phyloP scores from a whole-genome alignment of 1,284 basidiomycete species.

The Naganishia albida region DNA sequence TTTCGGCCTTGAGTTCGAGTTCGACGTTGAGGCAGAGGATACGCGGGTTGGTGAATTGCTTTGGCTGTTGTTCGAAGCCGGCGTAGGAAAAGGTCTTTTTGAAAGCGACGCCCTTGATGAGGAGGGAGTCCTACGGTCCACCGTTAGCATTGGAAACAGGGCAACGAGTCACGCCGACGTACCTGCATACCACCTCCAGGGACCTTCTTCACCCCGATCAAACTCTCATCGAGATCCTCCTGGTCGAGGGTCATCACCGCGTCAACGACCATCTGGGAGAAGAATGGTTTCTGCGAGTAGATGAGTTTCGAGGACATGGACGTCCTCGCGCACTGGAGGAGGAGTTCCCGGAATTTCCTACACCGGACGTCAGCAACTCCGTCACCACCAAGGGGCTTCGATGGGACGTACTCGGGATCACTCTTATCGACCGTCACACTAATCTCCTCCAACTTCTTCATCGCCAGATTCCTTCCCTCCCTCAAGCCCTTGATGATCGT shows the following conservation, averaged over 20 bases:
- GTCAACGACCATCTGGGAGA: slow-evolving; percentile 98
- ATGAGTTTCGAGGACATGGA: slow-evolving; percentile 99
- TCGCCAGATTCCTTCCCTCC: slow-evolving; percentile 80
- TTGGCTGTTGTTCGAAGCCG: slow-evolving; percentile 98
- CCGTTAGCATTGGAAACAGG: background rate
- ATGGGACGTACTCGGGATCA: slow-evolving; percentile 73
- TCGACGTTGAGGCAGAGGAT: slow-evolving; percentile 97
- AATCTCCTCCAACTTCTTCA: slow-evolving; percentile 83
- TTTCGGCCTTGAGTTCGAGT: slow-evolving; percentile 98
- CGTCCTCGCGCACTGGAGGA: slow-evolving; percentile 95
- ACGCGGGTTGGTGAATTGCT: slow-evolving; percentile 83
- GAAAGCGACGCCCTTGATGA: slow-evolving; percentile 91
- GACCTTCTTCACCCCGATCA: slow-evolving; percentile 98
- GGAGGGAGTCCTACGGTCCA: slow-evolving; percentile 69
- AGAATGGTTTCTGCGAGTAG: slow-evolving; percentile 98
- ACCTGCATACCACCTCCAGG: slow-evolving; percentile 95
- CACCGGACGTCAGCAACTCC: background rate
- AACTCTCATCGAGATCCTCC: slow-evolving; percentile 88
- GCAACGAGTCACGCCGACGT: background rate
- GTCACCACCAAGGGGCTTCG: background rate
- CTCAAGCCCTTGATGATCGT: slow-evolving; percentile 97
- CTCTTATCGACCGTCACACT: slow-evolving; percentile 89
- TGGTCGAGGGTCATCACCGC: slow-evolving; percentile 92
- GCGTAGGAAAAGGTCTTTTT: slow-evolving; percentile 99
- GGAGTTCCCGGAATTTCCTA: slow-evolving; percentile 87